Conservation (phyloP, 768 basidiomycete genomes). For the Neoboletus magnificus region DNA sequence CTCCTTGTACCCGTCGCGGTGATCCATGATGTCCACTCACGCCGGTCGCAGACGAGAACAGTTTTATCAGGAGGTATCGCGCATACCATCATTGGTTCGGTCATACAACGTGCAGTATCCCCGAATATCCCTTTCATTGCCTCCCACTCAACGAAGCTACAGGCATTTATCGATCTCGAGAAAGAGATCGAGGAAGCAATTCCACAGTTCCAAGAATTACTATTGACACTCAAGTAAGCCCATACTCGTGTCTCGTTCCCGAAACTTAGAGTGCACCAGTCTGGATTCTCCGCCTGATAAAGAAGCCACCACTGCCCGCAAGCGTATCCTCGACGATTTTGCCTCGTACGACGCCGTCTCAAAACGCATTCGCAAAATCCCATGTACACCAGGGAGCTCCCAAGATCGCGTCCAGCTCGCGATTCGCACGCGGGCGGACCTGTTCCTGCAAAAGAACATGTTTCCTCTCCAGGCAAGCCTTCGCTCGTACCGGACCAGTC, state of each 20-base stretch:
- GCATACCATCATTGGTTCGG: conserved; percentile 58
- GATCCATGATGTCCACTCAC: not conserved
- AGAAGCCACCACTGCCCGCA: conserved; percentile 69
- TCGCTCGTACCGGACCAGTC: not conserved
- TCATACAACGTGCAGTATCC: conserved; percentile 62
- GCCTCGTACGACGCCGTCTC: conserved; percentile 85
- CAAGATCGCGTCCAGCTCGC: conserved; percentile 85
- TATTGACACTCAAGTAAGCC: conserved; percentile 62
- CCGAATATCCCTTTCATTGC: not conserved
- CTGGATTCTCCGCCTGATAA: conserved; percentile 54
- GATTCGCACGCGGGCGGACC: conserved; percentile 67
- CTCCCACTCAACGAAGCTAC: conserved; percentile 1
- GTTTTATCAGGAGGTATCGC: conserved; percentile 60
- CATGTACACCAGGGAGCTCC: conserved; percentile 62
- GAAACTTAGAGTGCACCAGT: conserved; percentile 12
- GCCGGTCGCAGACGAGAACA: conserved; percentile 62
- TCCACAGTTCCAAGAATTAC: conserved; percentile 84
- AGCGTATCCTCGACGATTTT: conserved; percentile 80
- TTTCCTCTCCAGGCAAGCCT: conserved; percentile 42
- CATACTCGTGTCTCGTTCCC: conserved; percentile 9
- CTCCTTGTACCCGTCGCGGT: not conserved
- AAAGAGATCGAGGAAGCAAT: conserved; percentile 86
- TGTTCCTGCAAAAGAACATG: conserved; percentile 90
- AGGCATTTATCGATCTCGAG: conserved; percentile 75
- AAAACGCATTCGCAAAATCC: conserved; percentile 77